Conservation (phyloP, 1,139 yeast genomes). For the Suzukiozyma palmioleophila region DNA sequence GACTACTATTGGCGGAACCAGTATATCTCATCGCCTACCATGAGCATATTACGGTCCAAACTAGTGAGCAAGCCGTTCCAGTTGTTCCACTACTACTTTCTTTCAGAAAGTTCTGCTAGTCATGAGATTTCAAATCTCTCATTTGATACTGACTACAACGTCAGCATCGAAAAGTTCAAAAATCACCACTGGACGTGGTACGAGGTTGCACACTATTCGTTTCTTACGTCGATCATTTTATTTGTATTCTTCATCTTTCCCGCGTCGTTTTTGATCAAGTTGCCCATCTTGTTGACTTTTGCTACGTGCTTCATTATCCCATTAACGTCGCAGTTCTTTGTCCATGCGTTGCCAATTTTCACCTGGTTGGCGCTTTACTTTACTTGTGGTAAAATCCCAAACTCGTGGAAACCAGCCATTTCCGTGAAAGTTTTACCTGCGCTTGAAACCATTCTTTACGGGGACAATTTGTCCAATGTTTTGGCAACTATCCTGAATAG, state of each 20-base stretch:
- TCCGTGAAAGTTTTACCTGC: constrained; percentile 91
- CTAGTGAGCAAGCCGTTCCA: constrained; percentile 39
- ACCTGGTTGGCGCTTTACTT: constrained; percentile 88
- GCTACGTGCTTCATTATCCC: constrained; percentile 56
- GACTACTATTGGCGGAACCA: no score
- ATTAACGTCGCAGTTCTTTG: constrained; percentile 77
- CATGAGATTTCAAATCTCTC: constrained; percentile 53
- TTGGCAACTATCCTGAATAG: constrained; percentile 71
- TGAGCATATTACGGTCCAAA: constrained; percentile 26
- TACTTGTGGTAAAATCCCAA: constrained; percentile 73
- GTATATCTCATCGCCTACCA: not conserved
- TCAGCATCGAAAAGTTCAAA: constrained; percentile 45
- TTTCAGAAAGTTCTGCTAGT: constrained; percentile 57
- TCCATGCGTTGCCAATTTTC: constrained; percentile 79
- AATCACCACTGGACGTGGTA: constrained; percentile 44
- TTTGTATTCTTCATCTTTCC: constrained; percentile 52
- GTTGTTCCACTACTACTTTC: constrained; percentile 47
- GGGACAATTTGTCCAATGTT: constrained; percentile 86
- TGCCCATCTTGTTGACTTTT: constrained; percentile 36
- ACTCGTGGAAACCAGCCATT: constrained; percentile 80
- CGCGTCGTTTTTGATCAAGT: constrained; percentile 45
- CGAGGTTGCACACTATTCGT: constrained; percentile 51
- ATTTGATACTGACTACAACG: constrained; percentile 53
- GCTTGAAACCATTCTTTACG: constrained; percentile 87
- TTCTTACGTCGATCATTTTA: constrained; percentile 43